These are phyloP conservation scores for Mycosphaerella sp. DNA, from an alignment of 2,329 filamentous ascomycete species.

Conservation along the genomic window DNA sequence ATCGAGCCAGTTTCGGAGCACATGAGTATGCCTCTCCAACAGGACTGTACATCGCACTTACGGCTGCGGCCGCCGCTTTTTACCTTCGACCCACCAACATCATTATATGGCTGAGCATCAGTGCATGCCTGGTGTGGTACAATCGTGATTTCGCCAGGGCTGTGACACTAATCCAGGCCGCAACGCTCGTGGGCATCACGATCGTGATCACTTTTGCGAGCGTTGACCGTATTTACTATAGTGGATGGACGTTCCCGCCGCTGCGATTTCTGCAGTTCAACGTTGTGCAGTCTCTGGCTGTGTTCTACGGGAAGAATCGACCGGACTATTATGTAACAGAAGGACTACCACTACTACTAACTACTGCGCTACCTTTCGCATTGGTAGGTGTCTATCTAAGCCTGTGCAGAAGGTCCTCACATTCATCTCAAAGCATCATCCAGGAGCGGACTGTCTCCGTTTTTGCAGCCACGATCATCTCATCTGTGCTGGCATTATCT, in stretches of 20 bases:
- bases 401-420: neutral
- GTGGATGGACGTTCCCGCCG: slow-evolving; percentile 79
- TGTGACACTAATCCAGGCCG: slow-evolving; percentile 10
- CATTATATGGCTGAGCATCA: slow-evolving; percentile 72
- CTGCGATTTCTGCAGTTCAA: slow-evolving; percentile 88
- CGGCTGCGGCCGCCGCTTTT: slow-evolving; percentile 73
- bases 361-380: slow-evolving; percentile 72
- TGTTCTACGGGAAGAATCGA: slow-evolving; percentile 87
- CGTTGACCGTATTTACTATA: slow-evolving; percentile 68
- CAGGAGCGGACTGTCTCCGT: slow-evolving; percentile 35
- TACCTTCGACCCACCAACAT: slow-evolving; percentile 84
- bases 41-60: slow-evolving; percentile 49
- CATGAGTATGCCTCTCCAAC: slow-evolving; percentile 6
- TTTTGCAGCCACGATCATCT: slow-evolving; percentile 50
- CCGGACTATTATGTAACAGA: slow-evolving; percentile 92
- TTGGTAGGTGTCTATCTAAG: slow-evolving; percentile 55
- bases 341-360: slow-evolving; percentile 79
- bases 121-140: slow-evolving; percentile 48
- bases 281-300: slow-evolving; percentile 74
- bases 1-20: neutral
- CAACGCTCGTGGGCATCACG: slow-evolving; percentile 38
- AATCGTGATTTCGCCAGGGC: slow-evolving; percentile 31
- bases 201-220: slow-evolving; percentile 58
- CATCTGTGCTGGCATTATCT: slow-evolving; percentile 61
- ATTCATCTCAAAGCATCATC: neutral